Base-by-base conservation (phyloP, 176 grass and related monocot species). In the Olyra latifolia region DNA sequence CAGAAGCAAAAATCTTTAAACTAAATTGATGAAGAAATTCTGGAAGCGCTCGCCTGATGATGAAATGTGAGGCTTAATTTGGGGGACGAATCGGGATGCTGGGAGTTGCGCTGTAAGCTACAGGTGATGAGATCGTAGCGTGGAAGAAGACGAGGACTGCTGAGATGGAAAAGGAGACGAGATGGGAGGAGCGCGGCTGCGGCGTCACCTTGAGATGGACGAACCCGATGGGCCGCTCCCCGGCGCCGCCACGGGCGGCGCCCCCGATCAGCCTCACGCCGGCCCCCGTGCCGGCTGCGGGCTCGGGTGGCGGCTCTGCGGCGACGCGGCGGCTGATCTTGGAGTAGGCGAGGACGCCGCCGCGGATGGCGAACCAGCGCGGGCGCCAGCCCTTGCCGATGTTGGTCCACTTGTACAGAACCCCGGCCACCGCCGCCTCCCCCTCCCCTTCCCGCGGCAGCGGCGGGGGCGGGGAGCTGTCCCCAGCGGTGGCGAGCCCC, bases 341-440 rank as follows among this genome's bases (percentile, higher is more conserved):
- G 14, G 71, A 98, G 82, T 98, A 98, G 32, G 92, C 67, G 64
- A 98, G 91, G 9, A 98, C 83, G 61, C 92, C 95, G 28, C 89
- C 88, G 53, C 83, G 84, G 80, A 98, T 85, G 44, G 89, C 83
- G 86, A 98, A 98, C 95, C 90, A 93, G 19, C 95, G 86, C 44
- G 86, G 88, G 52, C 92, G 90, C 95, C 95, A 98, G 3, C 95
- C 95, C 54, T 85, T 86, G 30, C 95, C 88, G 74, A 93, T 89
- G 88, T 98, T 98, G 45, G 95, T 98, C 95, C 92, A 98, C 85
- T 98, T 98, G 92, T 83, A 86, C 29, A 95, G 84, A 46, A 95
- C 80, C 41, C 95, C 95, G 0, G 91, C 89, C 62, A 94, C 95
- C 6, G 72, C 64, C 57, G 65, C 66, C 23, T 13, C 68, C 16